phyloP scores from a whole-genome alignment of 345 rosid species.

The Gynandropsis gynandra region DNA sequence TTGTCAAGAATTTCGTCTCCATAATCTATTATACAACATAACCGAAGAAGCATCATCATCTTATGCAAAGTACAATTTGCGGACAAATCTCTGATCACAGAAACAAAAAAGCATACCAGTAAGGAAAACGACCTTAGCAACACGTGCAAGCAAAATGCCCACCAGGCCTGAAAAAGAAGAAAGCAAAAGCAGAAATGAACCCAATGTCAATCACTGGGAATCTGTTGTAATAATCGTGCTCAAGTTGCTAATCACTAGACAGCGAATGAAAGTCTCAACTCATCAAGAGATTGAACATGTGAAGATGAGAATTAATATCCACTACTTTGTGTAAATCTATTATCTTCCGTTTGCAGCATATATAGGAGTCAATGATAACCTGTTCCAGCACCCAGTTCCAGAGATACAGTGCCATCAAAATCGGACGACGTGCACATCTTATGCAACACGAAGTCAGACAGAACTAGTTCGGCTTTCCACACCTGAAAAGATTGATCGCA shows the following conservation, averaged over 20 bases:
- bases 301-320: neutral
- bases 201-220: too few relatives aligned
- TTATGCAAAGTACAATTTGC: neutral
- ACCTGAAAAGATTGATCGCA: constrained; percentile 39
- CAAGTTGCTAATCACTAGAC: too few relatives aligned
- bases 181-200: constrained; percentile 1
- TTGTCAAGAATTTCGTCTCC: constrained; percentile 62
- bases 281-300: neutral
- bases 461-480: constrained; percentile 76
- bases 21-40: constrained; percentile 33
- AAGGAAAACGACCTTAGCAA: constrained; percentile 62
- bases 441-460: constrained; percentile 74
- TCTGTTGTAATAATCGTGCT: too few relatives aligned
- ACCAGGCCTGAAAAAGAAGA: constrained; percentile 47
- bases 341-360: neutral
- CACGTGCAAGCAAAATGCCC: constrained; percentile 63
- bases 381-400: constrained; percentile 93
- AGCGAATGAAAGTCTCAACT: too few relatives aligned
- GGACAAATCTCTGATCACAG: constrained; percentile 4
- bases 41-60: neutral
- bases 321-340: neutral
- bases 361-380: constrained; percentile 32
- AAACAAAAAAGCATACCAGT: constrained; percentile 47
- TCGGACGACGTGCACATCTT: constrained; percentile 54
- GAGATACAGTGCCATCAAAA: constrained; percentile 39